These are phyloP conservation scores for Aristolochia californica DNA, from an alignment of 164 flowering plant species.

Conservation along the genomic window DNA sequence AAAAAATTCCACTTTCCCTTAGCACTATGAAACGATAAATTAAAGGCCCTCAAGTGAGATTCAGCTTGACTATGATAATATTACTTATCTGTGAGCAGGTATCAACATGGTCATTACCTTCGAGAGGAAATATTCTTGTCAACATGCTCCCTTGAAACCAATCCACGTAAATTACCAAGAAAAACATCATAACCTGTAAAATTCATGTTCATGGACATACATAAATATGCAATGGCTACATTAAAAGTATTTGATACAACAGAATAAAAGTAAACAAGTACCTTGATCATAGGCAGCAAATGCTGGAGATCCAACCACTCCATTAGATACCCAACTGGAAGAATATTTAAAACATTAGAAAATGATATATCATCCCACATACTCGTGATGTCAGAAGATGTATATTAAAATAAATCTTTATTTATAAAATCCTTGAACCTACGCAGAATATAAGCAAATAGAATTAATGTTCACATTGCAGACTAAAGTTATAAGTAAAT, in stretches of 20 bases:
- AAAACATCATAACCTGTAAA: constrained; percentile 89
- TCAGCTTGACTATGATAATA: no score
- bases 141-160: constrained; percentile 91
- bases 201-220: not conserved
- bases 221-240: not conserved
- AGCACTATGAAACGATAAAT: no score
- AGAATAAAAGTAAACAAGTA: constrained; percentile 12
- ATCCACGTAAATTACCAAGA: constrained; percentile 93
- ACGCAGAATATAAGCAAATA: no score
- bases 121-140: constrained; percentile 73
- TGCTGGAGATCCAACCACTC: constrained; percentile 98
- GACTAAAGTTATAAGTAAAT: no score
- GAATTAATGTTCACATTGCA: no score
- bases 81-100: no score
- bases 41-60: no score
- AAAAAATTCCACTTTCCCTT: no score
- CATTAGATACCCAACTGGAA: constrained; percentile 97
- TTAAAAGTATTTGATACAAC: not conserved
- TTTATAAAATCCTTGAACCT: no score
- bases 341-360: constrained; percentile 5
- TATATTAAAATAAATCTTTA: no score
- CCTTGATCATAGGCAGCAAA: constrained; percentile 99
- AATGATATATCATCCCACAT: no score
- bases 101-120: constrained; percentile 22
- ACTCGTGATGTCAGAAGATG: no score